Base-by-base conservation (phyloP, 805 yeast genomes). In the Pichia heedii region DNA sequence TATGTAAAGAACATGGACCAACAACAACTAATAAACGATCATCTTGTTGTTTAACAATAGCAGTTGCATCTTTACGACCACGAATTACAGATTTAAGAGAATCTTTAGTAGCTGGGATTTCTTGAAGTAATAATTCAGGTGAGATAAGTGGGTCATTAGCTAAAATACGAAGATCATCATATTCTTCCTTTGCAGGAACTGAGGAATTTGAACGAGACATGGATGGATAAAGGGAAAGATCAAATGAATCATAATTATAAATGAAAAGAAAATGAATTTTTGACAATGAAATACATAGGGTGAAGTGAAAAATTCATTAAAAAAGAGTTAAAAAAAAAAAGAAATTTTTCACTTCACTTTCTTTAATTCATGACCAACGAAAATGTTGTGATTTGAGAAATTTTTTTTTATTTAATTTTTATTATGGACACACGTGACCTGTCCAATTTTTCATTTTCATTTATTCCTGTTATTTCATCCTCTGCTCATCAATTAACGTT, bases 1-100 rank as follows among this genome's bases (percentile, higher is more conserved):
- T 97, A 63, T 90, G 98, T 54, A 90, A 81, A 18, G 97, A 93
- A 64, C 98, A 90, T 50, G 98, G 98, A 18, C 98, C 98, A 43
- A 90, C 94, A 50, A 90, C 79, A 20, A 90, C 84, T 30, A 90
- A 67, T 37, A 85, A 71, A 63, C 95, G 77, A 72, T 93, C 97
- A 58, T 84, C 89, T 53, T 73, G 69, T 40, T 83, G 84, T 49
- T 71, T 70, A 53, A 90, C 74, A 50, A 89, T 85, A 21, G 77
- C 76, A 47, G 82, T 75, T 30, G 95, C 81, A 27, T 81, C 88
- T 52, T 71, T 74, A 68, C 98, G 80, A 43, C 95, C 96, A 48
- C 68, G 65, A 45, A 79, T 68, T 33, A 89, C 94, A 5, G 83
- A 77, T 47, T 73, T 74, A 46, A 76, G 63, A 35, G 84, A 69